Base-by-base conservation (phyloP, 768 basidiomycete genomes). In the Lactarius hatsudake region DNA sequence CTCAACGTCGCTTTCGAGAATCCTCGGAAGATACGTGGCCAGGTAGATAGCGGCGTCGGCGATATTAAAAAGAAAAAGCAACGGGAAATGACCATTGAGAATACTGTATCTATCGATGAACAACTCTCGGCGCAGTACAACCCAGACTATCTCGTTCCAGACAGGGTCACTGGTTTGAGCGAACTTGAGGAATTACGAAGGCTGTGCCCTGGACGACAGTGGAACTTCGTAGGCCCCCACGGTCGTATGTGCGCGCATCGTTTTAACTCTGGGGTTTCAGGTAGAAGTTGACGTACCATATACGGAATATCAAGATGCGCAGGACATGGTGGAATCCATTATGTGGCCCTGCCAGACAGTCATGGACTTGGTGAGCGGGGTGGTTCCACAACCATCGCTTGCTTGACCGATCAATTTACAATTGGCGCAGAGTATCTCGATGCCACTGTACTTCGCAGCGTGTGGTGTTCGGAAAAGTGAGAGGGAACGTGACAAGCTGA, bases 1-100 rank as follows among this genome's bases (percentile, higher is more conserved):
- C 80, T 98, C 9, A 97, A 97, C 72, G 93, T 98, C 5, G 93
- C 93, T 1, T 98, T 98, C 71, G 94, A 98, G 74, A 97, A 97
- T 73, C 94, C 94, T n/a, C 85, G 93, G 7, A 90, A 91, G 73
- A 77, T 90, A 17, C 80, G 79, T 55, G 74, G 81, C 4, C 79
- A 82, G 66, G 67, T 78, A 26, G 80, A 81, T 58, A 82, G 83
- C 15, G 85, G 85, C 68, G 67, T 76, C 36, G 80, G 79, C 18
- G 79, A 79, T 0, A 72, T 80, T n/a, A 74, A 79, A 15, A 84
- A 81, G 63, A 80, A 75, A 72, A 79, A 82, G 66, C 80, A 77
- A 73, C 81, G 76, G 72, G 72, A 69, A 63, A 74, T 71, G 56
- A 53, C 62, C 51, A 70, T 70, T 43, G 66, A 10, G 12, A 36